Base-by-base conservation (phyloP, 2,329 filamentous ascomycete species). In the Coniochaeta sp. region DNA sequence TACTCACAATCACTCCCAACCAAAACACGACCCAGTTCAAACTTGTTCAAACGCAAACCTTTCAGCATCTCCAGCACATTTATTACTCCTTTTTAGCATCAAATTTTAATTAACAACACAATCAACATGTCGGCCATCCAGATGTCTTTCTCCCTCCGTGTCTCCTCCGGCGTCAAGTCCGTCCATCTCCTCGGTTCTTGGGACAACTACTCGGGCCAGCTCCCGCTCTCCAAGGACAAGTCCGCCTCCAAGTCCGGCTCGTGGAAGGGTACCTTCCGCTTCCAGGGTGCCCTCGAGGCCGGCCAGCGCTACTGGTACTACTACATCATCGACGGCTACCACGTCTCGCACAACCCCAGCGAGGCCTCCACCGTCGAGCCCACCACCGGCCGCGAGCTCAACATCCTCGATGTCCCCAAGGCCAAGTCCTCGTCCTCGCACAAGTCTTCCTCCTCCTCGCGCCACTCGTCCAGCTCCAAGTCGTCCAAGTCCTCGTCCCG, bases 291-390 rank as follows among this genome's bases (percentile, higher is more conserved):
- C 62, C 85, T 98, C 70, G 88, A 93, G 81, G 82, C 91, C 69
- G 92, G 93, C 74, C 87, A 91, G 74, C 89, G 93, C 74, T 98
- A 98, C 87, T 99, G 95, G 95, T 99, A 98, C 88, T 99, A 99
- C 87, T 99, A 97, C 84, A 97, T 98, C 87, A 95, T 98, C 76
- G 95, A 99, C 76, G 95, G 95, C 69, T 97, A 97, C 86, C 93
- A 97, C 77, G 89, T 96, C 75, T 93, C 93, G 64, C 93, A 98
- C 84, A 95, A 98, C 80, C 93, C 93, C 68, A 90, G 90, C 75
- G 88, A 92, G 74, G 82, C 89, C 71, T 93, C 89, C 73, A 96
- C 90, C 72, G 89, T 90, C 67, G 95, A 99, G 83, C 93, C 93
- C 73, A 98, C 93, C 75, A 98, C 95, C 61, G 91, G 93, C 79